Base-by-base conservation (phyloP, 169 alveolate species). In the Plasmodium cynomolgi region DNA sequence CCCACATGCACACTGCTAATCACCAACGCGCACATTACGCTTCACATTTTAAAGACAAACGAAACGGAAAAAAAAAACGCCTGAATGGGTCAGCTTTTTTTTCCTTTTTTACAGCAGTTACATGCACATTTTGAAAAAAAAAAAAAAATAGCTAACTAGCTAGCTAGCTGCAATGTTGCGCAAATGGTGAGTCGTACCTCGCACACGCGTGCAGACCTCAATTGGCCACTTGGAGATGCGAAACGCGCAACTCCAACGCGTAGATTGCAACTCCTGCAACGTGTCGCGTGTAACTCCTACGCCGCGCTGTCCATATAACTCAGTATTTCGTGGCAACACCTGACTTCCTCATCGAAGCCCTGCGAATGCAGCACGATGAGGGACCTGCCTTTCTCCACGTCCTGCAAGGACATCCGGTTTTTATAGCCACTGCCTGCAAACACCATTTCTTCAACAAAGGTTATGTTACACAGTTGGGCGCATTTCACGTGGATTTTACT, bases 391-490 rank as follows among this genome's bases (percentile, higher is more conserved):
- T 77, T 86, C 81, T 86, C 86, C 33, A 54, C 37, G 33, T 86
- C 41, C 81, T 86, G 79, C 81, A 86, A 34, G 33, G 26, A 75
- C 80, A 86, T 34, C 79, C 56, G 39, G 15, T 75, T 86, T 54
- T 86, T 86, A 86, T 86, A 86, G 15, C 81, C 26, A 20, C 20
- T 33, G 68, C 44, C 81, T 31, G 93, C 39, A 79, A 75, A 86
- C 29, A 31, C 29, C 93, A 86, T 86, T 77, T 86, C 93, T 75
- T 86, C 86, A 13, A 44, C 17, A 86, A 86, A 86, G 15, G 86
- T 47, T 17, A 86, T 75, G 47, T 71, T 86, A 77, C 33, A 54
- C 20, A 86, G 23, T 75, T 86, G 34, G 15, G 81, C 62, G 8
- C 93, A 86, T 31, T 58, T 77, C 29, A 54, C 83, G 29, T 86